Evolutionary conservation across 1,284 basidiomycete species (phyloP), one percentile per base, ranked within the genome.

Genomic region (Trametes pubescens): DNA sequence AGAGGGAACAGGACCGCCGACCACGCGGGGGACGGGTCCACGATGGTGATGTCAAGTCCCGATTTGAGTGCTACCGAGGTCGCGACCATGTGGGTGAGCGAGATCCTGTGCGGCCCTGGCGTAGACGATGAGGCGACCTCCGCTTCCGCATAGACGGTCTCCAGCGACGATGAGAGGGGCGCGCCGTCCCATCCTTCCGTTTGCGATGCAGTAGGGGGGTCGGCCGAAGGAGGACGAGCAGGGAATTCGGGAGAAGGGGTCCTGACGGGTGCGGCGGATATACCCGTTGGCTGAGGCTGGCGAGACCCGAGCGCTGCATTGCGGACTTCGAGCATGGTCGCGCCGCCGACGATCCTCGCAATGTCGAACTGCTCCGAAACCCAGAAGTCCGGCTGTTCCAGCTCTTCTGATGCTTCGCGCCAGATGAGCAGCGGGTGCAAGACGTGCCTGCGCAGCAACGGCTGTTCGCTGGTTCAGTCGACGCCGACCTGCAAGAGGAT

Each of bases 361-460:
- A 90, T 81, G 66, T 86, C 86, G 71, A 90, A 89, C 44, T 84
- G 79, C 9, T 80, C 75, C 91, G 92, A 96, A 61, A 89, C 75
- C 91, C 92, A 96, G 61, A 89, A 85, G 65, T 87, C 83, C 21
- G 82, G 81, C 67, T 87, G 82, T 5, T 80, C 80, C 8, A 94
- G 79, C 70, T 96, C 94, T 9, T 81, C 80, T 13, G 77, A 74
- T 55, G 86, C 84, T 69, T 90, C 87, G 44, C 84, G 82, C 82
- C 84, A 86, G 65, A 94, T 83, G 60, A 95, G 80, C 16, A 86
- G 78, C 2, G 93, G 89, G 73, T 95, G 92, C 60, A 92, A 84
- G 40, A 87, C 82, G 72, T 93, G 91, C 53, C 83, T 81, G n/a
- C 89, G 86, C 48, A 95, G 77, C 48, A 94, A 76, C 34, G 83